Conservation (phyloP, 805 yeast species). For the Grigorovia transvaalensis region DNA sequence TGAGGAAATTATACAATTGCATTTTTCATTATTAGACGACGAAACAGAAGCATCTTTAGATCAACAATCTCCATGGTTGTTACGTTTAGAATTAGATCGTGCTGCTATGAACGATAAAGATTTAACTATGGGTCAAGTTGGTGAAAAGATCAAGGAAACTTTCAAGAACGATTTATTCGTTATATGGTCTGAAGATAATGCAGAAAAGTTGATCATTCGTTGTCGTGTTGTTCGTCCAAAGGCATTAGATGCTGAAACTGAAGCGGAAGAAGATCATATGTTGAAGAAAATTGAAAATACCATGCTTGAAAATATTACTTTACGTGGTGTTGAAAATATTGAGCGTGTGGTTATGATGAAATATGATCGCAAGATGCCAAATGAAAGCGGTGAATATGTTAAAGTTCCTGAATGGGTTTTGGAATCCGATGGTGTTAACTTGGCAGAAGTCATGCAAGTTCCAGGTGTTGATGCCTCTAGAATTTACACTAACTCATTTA, state of each 20-base stretch:
- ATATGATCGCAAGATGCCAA: conserved; percentile 84
- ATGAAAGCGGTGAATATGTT: conserved; percentile 85
- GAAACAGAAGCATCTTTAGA: conserved; percentile 89
- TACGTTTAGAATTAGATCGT: conserved; percentile 80
- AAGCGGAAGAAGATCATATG: conserved; percentile 94
- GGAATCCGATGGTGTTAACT: conserved; percentile 98
- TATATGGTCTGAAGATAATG: conserved; percentile 98
- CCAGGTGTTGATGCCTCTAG: conserved; percentile 89
- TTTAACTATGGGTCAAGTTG: conserved; percentile 95
- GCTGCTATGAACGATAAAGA: conserved; percentile 98
- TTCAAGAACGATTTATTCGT: conserved; percentile 94
- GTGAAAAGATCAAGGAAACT: conserved; percentile 84
- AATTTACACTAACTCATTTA: conserved; percentile 83
- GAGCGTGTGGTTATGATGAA: conserved; percentile 77
- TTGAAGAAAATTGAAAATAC: conserved; percentile 90
- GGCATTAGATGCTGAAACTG: conserved; percentile 83
- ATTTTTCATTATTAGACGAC: conserved; percentile 94
- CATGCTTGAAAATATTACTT: conserved; percentile 88
- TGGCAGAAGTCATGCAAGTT: conserved; percentile 91
- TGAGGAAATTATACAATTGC: conserved; percentile 85
- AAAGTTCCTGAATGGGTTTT: conserved; percentile 95
- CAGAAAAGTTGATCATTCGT: conserved; percentile 91
- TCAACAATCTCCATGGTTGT: conserved; percentile 97
- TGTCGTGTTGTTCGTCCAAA: conserved; percentile 97
- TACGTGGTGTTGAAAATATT: conserved; percentile 93